Percentiles rank a stretch among this genome's conserved stretches.
phyloP scores from a whole-genome alignment of 164 flowering plant genomes.

The Protea cynaroides region DNA sequence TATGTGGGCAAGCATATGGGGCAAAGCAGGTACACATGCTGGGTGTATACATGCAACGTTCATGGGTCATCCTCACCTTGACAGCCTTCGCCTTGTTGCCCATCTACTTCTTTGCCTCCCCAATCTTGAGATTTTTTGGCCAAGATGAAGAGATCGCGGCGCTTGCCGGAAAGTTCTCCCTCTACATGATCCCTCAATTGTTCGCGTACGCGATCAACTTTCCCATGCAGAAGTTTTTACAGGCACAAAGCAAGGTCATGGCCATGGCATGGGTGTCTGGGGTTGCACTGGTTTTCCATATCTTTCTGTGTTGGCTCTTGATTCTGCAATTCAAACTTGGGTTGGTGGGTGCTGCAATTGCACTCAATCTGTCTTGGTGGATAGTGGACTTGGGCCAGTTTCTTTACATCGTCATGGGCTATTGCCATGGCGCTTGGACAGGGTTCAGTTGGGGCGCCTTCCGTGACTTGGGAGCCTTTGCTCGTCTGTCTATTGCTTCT shows the following conservation, averaged over 20 bases:
- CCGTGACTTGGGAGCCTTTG: slow-evolving; percentile 12
- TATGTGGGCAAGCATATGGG: slow-evolving; percentile 35
- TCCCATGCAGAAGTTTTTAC: slow-evolving; percentile 29
- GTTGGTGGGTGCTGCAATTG: slow-evolving; percentile 11
- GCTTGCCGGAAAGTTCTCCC: slow-evolving; percentile 21
- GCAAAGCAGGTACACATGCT: slow-evolving; percentile 28
- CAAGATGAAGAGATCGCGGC: slow-evolving; percentile 18
- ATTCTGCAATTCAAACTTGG: slow-evolving; percentile 21
- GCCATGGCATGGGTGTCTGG: slow-evolving; percentile 33
- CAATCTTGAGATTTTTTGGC: slow-evolving; percentile 21
- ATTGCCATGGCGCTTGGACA: slow-evolving; percentile 23
- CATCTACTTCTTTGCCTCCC: slow-evolving; percentile 18
- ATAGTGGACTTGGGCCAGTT: slow-evolving; percentile 9
- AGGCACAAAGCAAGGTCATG: slow-evolving; percentile 30
- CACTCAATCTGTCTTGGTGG: slow-evolving; percentile 16
- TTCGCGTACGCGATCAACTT: slow-evolving; percentile 24
- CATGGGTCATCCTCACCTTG: slow-evolving; percentile 28
- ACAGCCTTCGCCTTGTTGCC: slow-evolving; percentile 12
- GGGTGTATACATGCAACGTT: slow-evolving; percentile 37
- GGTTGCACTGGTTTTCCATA: slow-evolving; percentile 22
- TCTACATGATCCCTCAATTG: slow-evolving; percentile 24
- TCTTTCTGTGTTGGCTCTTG: slow-evolving; percentile 31
- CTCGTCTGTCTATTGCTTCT: slow-evolving; percentile 9
- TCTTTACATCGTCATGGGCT: slow-evolving; percentile 21
- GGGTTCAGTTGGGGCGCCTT: slow-evolving; percentile 17